Base-by-base conservation (phyloP, 1,139 yeast genomes). In the Kodamaea sp. region DNA sequence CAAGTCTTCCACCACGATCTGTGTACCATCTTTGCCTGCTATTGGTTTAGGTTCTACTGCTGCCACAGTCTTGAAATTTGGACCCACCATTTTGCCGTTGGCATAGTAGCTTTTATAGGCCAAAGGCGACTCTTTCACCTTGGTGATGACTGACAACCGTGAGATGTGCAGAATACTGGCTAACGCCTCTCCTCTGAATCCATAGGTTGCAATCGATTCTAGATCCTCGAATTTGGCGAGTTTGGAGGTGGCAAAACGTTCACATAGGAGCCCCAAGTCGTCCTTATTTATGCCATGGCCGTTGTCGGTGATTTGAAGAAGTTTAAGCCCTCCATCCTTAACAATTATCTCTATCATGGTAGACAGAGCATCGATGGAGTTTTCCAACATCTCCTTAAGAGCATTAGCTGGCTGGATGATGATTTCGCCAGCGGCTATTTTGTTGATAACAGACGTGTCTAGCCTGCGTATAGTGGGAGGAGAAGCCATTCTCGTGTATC, bases 351-450 rank as follows among this genome's bases (percentile, higher is more conserved):
- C 82, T 11, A 77, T 63, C 46, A 64, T 58, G 5, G 78, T 58
- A 7, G 80, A 51, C 2, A 57, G 48, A 1, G 80, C 81, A 46
- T 76, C 81, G 14, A 76, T 73, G 5, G 78, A 63, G 50, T 77
- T 77, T 46, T 77, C 83, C 28, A 77, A 52, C 53, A 77, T 52
- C 48, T 77, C 83, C 47, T 77, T 77, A 21, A 77, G 55, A 0
- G 83, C 80, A 48, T 92, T 92, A 2, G 94, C 86, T 0, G 98
- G 98, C 6, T 90, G 94, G 22, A 90, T 76, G 39, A 94, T 87
- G 61, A 94, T 88, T 62, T 94, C 98, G 1, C 98, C 98, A 1
- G 99, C 98, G 0, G 99, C 98, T 19, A 94, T 92, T 41, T 83
- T 76, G 57, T 88, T 90, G 34, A 94, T 86, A 22, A 90, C 97